These are phyloP conservation scores for Nelumbo lutea DNA, from an alignment of 164 flowering plant species.

Conservation along the genomic window DNA sequence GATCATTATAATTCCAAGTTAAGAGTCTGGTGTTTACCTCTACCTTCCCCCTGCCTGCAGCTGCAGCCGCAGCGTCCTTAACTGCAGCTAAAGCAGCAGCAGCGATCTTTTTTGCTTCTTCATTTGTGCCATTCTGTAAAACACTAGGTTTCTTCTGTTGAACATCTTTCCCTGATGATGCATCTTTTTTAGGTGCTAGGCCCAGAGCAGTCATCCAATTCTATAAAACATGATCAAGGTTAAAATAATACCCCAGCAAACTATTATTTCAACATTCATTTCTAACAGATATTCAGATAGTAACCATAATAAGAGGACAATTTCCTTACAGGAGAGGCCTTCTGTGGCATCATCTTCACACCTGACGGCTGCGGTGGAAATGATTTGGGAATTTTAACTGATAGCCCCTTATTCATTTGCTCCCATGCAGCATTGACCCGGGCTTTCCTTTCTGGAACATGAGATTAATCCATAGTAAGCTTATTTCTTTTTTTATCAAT, in stretches of 20 bases:
- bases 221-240: constrained; percentile 21
- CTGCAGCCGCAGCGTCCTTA: constrained; percentile 55
- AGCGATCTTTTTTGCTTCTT: constrained; percentile 72
- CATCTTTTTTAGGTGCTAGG: constrained; percentile 39
- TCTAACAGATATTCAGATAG: not conserved
- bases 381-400: constrained; percentile 36
- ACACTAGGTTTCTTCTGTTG: constrained; percentile 25
- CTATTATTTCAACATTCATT: not conserved
- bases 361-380: constrained; percentile 33
- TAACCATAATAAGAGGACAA: constrained; percentile 2
- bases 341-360: constrained; percentile 28
- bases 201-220: constrained; percentile 79
- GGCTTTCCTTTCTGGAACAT: constrained; percentile 53
- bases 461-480: not conserved
- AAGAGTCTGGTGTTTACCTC: constrained; percentile 41
- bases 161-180: constrained; percentile 17
- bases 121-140: constrained; percentile 39
- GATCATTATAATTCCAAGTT: too few species aligned
- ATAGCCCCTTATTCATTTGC: constrained; percentile 65
- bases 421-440: constrained; percentile 84
- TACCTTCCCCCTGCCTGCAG: constrained; percentile 66
- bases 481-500: too few species aligned
- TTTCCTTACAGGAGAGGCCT: constrained; percentile 36
- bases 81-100: constrained; percentile 86
- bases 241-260: not conserved